Percentiles rank a stretch among this genome's conserved stretches.
Conservation (phyloP, 2,329 filamentous ascomycete genomes). For the Colletotrichum caudatum region DNA sequence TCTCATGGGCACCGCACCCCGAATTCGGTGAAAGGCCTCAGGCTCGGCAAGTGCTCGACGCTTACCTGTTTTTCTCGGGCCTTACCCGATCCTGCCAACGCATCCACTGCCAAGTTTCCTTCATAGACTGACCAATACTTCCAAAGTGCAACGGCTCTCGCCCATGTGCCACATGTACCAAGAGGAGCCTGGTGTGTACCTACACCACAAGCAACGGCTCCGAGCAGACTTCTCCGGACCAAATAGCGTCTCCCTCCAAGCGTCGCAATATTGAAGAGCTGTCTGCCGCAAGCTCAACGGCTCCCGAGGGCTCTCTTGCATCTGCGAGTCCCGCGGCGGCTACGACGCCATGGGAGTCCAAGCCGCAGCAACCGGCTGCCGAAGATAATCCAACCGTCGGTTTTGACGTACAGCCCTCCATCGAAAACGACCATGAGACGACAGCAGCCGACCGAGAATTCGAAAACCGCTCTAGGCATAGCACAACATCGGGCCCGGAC, state of each 20-base stretch:
- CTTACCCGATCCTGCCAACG: slow-evolving; percentile 9
- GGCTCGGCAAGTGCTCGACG: slow-evolving; percentile 29
- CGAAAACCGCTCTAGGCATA: slow-evolving; percentile 50
- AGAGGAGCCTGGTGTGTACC: slow-evolving; percentile 43
- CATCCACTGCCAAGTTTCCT: neutral
- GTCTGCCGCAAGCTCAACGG: slow-evolving; percentile 22
- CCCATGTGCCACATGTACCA: slow-evolving; percentile 45
- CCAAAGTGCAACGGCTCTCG: slow-evolving; percentile 45
- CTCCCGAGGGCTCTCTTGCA: slow-evolving; percentile 18
- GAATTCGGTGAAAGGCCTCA: neutral
- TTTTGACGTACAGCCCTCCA: slow-evolving; percentile 36
- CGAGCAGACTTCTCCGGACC: slow-evolving; percentile 34
- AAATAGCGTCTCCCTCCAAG: slow-evolving; percentile 39
- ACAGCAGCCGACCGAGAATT: slow-evolving; percentile 32
- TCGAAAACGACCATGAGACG: slow-evolving; percentile 27
- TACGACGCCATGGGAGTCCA: slow-evolving; percentile 35
- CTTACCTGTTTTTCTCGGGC: neutral
- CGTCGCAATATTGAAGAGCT: slow-evolving; percentile 40
- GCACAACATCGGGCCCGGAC: slow-evolving; percentile 59
- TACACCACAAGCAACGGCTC: slow-evolving; percentile 39
- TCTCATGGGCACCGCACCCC: slow-evolving; percentile 24
- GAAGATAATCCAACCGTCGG: slow-evolving; percentile 30
- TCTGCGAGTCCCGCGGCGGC: slow-evolving; percentile 31
- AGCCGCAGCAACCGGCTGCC: slow-evolving; percentile 11
- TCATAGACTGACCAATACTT: slow-evolving; percentile 28